A percentile compares a stretch with the other conserved stretches of the same genome.
Evolutionary conservation across 106 monocot genomes (phyloP).

Genomic region (Acorus calamus): DNA sequence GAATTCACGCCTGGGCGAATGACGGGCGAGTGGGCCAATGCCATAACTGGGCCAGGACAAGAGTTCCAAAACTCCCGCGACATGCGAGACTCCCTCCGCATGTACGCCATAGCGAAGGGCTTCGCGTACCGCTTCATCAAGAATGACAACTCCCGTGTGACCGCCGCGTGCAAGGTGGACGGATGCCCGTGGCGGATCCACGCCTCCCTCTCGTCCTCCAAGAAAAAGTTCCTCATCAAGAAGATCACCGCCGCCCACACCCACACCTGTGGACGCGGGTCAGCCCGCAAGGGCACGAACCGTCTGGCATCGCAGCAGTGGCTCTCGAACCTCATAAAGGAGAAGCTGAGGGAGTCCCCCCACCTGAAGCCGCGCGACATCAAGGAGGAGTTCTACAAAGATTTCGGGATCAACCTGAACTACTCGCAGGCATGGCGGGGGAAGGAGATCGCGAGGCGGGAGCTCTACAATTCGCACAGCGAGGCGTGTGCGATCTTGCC

Average conservation of each 20-base stretch:
- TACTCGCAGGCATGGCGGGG: conserved; percentile 94
- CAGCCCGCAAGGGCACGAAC: conserved; percentile 31
- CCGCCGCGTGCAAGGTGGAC: conserved; percentile 53
- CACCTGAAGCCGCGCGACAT: conserved; percentile 78
- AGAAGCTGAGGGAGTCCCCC: conserved; percentile 52
- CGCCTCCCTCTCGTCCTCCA: conserved; percentile 67
- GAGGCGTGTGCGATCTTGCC: conserved; percentile 79
- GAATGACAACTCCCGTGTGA: conserved; percentile 75
- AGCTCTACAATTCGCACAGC: conserved; percentile 60
- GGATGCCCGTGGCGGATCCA: conserved; percentile 82
- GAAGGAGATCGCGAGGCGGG: conserved; percentile 66
- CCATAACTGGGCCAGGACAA: conserved; percentile 77
- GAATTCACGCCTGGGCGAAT: too few relatives aligned
- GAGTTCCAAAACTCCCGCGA: conserved; percentile 85
- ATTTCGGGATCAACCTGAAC: conserved; percentile 64
- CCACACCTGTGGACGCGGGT: too few relatives aligned
- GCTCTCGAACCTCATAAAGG: conserved; percentile 78
- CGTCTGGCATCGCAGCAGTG: conserved; percentile 68
- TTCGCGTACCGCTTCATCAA: conserved; percentile 83
- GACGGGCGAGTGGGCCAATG: conserved; percentile 20
- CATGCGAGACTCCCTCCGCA: conserved; percentile 65
- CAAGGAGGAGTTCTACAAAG: conserved; percentile 55
- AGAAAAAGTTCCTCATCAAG: conserved; percentile 83
- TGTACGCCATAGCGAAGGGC: conserved; percentile 71
- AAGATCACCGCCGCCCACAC: conserved; percentile 49